These are phyloP conservation scores for Sugiyamaella mastotermitis DNA, from an alignment of 805 yeast species.

Conservation along the genomic window DNA sequence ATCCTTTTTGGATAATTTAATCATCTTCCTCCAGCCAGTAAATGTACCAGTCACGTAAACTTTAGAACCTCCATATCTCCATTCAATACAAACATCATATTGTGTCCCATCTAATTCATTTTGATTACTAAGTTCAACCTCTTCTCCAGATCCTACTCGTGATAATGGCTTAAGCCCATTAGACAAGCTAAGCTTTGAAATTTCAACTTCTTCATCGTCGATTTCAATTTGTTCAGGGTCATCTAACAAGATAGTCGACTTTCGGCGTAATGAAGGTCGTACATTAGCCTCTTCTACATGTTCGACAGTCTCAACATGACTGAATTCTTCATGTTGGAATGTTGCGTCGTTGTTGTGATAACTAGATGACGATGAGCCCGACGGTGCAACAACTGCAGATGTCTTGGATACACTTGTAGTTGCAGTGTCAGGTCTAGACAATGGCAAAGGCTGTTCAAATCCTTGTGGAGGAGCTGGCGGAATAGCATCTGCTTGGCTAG, in stretches of 20 bases:
- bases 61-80: slow-evolving; percentile 95
- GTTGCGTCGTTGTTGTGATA: slow-evolving; percentile 1
- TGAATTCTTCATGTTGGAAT: slow-evolving; percentile 13
- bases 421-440: slow-evolving; percentile 6
- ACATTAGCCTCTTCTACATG: background rate
- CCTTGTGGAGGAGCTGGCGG: slow-evolving; percentile 11
- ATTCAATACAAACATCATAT: slow-evolving; percentile 61
- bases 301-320: slow-evolving; percentile 13
- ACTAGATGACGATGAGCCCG: background rate
- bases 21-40: slow-evolving; percentile 98
- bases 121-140: slow-evolving; percentile 24
- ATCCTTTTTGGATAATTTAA: slow-evolving; percentile 46
- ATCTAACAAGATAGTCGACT: slow-evolving; percentile 67
- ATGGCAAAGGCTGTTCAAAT: slow-evolving; percentile 9
- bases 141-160: slow-evolving; percentile 30
- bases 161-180: slow-evolving; percentile 27
- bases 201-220: slow-evolving; percentile 35
- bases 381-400: slow-evolving; percentile 10
- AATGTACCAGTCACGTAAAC: slow-evolving; percentile 97
- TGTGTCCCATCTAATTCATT: slow-evolving; percentile 16
- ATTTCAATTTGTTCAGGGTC: slow-evolving; percentile 47
- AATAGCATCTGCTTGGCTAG: slow-evolving; percentile 1
- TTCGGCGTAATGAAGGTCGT: slow-evolving; percentile 38
- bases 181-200: slow-evolving; percentile 42
- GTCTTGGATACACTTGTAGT: slow-evolving; percentile 13